Evolutionary conservation across 2,329 filamentous ascomycete species (phyloP).

Genomic region (Beauveria medogensis): DNA sequence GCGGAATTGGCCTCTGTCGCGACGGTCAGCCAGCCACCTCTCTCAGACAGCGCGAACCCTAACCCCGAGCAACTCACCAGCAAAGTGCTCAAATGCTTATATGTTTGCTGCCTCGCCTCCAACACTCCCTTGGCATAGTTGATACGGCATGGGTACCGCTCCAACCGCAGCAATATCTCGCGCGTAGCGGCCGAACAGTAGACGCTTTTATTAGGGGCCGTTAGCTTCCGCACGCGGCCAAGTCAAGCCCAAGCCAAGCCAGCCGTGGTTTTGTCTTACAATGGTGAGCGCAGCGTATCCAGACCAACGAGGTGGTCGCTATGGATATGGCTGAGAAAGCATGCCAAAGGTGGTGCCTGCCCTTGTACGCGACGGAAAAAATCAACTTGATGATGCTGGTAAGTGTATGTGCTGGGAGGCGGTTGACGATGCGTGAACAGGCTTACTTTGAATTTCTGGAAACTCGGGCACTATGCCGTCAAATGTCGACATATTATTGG

Average conservation of each 20-base stretch:
- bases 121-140: constrained; percentile 73
- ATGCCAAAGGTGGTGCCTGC: constrained; percentile 60
- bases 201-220: constrained; percentile 38
- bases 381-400: constrained; percentile 51
- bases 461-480: constrained; percentile 68
- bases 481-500: constrained; percentile 64
- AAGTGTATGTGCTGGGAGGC: neutral
- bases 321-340: constrained; percentile 87
- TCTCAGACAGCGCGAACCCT: neutral
- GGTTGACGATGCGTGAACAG: neutral
- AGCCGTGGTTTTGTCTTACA: constrained; percentile 35
- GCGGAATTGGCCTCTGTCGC: constrained; percentile 63
- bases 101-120: constrained; percentile 66
- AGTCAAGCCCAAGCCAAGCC: neutral
- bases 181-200: constrained; percentile 83
- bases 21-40: neutral
- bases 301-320: constrained; percentile 82
- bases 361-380: constrained; percentile 59
- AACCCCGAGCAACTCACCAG: constrained; percentile 38
- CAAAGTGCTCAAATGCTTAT: constrained; percentile 64
- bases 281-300: constrained; percentile 67
- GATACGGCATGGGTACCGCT: constrained; percentile 70
- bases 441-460: constrained; percentile 61
- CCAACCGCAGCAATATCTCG: constrained; percentile 71
- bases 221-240: neutral